Percentiles rank a stretch among this genome's conserved stretches.
Conservation (phyloP, 768 basidiomycete genomes). For the Tylopilus vinaceipallidus region DNA sequence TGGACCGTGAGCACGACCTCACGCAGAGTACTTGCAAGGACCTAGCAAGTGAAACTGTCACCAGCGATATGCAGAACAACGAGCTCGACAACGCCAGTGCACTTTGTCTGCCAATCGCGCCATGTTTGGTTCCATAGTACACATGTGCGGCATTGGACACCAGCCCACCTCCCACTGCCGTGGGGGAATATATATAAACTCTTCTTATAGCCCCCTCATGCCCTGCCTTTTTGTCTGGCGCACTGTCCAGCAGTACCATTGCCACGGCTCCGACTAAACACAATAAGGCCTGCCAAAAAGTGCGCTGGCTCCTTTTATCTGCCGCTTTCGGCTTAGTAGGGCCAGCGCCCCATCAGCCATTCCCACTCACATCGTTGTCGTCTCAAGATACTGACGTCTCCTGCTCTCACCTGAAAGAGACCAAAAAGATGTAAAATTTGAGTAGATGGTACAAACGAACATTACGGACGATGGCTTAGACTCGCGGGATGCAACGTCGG, state of each 20-base stretch:
- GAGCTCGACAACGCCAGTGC: slow-evolving; percentile 3
- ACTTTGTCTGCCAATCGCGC: slow-evolving; percentile 1
- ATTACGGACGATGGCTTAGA: slow-evolving; percentile 4
- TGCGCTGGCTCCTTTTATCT: slow-evolving; percentile 18
- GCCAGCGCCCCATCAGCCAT: slow-evolving; percentile 4
- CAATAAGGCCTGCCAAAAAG: slow-evolving; percentile 3
- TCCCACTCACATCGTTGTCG: slow-evolving; percentile 3
- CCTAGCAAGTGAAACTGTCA: no score
- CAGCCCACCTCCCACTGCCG: no score
- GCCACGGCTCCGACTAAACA: slow-evolving; percentile 1
- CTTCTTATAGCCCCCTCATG: not conserved
- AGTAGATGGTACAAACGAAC: slow-evolving; percentile 6
- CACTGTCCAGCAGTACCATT: not conserved
- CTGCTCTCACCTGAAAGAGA: slow-evolving; percentile 5
- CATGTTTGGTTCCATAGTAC: not conserved
- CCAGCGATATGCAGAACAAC: slow-evolving; percentile 1
- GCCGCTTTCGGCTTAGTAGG: slow-evolving; percentile 15
- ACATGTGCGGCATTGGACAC: no score
- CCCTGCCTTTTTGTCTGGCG: not conserved
- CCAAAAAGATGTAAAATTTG: slow-evolving; percentile 3
- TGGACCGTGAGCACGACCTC: slow-evolving; percentile 1
- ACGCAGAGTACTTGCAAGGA: not conserved
- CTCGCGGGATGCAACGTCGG: slow-evolving; percentile 4
- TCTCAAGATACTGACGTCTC: not conserved
- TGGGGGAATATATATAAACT: not conserved